phyloP scores from a whole-genome alignment of 352 stramenopile species.

The Globisporangium paroecandrum region DNA sequence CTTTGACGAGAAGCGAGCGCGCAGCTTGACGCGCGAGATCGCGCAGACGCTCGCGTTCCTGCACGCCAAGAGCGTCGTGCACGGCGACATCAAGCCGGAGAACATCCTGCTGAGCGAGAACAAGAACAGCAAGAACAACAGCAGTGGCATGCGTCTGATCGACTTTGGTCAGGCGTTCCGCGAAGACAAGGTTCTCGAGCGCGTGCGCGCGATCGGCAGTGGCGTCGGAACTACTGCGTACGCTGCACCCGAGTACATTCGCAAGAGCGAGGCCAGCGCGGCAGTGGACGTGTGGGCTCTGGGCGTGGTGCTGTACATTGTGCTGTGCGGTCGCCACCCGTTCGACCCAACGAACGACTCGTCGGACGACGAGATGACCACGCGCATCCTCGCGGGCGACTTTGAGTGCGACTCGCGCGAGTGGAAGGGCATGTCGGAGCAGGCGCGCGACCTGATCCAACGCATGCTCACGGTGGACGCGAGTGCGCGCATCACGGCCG shows the following conservation, averaged over 20 bases:
- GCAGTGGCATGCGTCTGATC: slow-evolving; percentile 49
- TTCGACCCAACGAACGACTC: slow-evolving; percentile 57
- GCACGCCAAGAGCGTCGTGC: slow-evolving; percentile 79
- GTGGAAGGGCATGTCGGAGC: slow-evolving; percentile 41
- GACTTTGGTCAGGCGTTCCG: slow-evolving; percentile 79
- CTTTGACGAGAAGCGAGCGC: slow-evolving; percentile 34
- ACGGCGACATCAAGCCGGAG: slow-evolving; percentile 81
- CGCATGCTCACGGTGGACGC: slow-evolving; percentile 44
- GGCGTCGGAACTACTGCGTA: slow-evolving; percentile 37
- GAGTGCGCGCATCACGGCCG: slow-evolving; percentile 34
- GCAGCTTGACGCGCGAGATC: slow-evolving; percentile 35
- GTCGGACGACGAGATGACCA: slow-evolving; percentile 34
- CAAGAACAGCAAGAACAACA: slow-evolving; percentile 14
- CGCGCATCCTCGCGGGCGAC: slow-evolving; percentile 35
- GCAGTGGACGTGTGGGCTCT: slow-evolving; percentile 60
- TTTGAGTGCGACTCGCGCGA: slow-evolving; percentile 28
- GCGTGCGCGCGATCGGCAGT: slow-evolving; percentile 7
- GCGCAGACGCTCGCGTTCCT: slow-evolving; percentile 38
- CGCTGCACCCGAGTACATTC: slow-evolving; percentile 40
- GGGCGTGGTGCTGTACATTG: slow-evolving; percentile 53
- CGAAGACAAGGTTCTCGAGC: slow-evolving; percentile 16
- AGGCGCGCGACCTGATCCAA: slow-evolving; percentile 38
- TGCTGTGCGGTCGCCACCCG: slow-evolving; percentile 48
- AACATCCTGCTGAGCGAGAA: slow-evolving; percentile 60
- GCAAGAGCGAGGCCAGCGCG: slow-evolving; percentile 21